These are phyloP conservation scores for Tolypocladium tropicale DNA, from an alignment of 2,329 filamentous ascomycete genomes.

Conservation along the genomic window DNA sequence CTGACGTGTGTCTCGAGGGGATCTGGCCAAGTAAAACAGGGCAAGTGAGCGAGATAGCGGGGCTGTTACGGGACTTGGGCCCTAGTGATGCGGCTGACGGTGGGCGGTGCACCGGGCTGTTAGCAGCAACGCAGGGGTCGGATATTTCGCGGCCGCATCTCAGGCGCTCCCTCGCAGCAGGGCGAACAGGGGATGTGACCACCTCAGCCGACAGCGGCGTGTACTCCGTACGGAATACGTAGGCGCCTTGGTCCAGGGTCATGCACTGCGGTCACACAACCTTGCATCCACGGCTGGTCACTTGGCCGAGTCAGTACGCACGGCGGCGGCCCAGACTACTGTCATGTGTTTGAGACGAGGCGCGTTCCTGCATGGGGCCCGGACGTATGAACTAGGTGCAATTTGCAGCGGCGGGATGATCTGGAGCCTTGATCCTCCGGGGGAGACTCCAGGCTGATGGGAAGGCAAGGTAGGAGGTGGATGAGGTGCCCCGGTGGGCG, in stretches of 20 bases:
- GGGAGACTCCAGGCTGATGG: no score
- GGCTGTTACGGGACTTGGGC: not conserved
- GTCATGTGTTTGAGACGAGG: not conserved
- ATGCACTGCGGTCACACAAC: no score
- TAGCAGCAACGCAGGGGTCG: not conserved
- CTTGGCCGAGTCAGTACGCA: not conserved
- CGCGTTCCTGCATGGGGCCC: not conserved
- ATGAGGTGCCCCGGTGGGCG: no score
- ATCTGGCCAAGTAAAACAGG: not conserved
- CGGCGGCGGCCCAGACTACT: no score
- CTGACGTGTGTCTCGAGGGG: slow-evolving; percentile 5
- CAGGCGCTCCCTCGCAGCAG: not conserved
- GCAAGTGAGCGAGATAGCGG: slow-evolving; percentile 1
- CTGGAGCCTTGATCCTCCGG: no score
- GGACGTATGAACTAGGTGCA: no score
- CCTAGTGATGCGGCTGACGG: no score
- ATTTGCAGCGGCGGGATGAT: not conserved
- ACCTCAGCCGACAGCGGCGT: no score
- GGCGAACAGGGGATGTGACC: not conserved
- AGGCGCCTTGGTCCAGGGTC: no score
- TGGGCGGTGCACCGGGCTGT: not conserved
- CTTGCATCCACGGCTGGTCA: not conserved
- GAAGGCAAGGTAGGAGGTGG: no score
- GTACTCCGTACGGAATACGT: no score
- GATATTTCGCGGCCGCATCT: not conserved